Evolutionary conservation across 768 basidiomycete genomes (phyloP), one percentile per base, ranked within the genome.

Genomic region (Tylopilus rubrobrunneus): DNA sequence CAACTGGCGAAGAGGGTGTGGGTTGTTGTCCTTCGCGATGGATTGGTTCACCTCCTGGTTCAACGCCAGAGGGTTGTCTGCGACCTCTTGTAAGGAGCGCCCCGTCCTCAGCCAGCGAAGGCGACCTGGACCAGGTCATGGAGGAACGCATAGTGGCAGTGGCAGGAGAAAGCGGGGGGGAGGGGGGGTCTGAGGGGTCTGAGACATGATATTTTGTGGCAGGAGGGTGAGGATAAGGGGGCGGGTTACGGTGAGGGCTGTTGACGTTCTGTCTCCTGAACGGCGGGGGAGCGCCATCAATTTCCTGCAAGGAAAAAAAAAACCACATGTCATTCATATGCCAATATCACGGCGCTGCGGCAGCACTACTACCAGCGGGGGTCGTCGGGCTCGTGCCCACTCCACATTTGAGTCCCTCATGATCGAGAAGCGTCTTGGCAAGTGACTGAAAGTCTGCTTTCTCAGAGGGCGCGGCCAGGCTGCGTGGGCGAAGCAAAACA

Each of bases 381-480:
- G 27, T 27, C 3, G 45, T 40, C 15, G 40, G 27, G 23, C 46
- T 45, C 48, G 55, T 41, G 54, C 43, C 47, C 40, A 28, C 46
- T 31, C 45, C 46, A 36, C 56, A 51, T 56, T 67, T 65, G 42
- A 69, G 62, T 51, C 61, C 69, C 57, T 69, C 70, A 62, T 66
- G 73, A 52, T 73, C 68, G 50, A 77, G 62, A 48, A 83, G 66
- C 19, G 72, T 64, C 56, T 77, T 71, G 17, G 78, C 74, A 58
- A 85, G 83, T 8, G 76, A 74, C 46, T 73, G 73, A 67, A 85
- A 85, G 43, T 82, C 81, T 52, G 76, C 69, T 58, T 77, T 81
- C 37, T 74, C n/a, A n/a, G n/a, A n/a, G 73, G 14, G 73, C 68
- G 52, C 81, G 72, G 43, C 70, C 71, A 53, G 69, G 65, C 69